phyloP scores from a whole-genome alignment of 2,329 filamentous ascomycete species.

The Fusarium vanettenii region DNA sequence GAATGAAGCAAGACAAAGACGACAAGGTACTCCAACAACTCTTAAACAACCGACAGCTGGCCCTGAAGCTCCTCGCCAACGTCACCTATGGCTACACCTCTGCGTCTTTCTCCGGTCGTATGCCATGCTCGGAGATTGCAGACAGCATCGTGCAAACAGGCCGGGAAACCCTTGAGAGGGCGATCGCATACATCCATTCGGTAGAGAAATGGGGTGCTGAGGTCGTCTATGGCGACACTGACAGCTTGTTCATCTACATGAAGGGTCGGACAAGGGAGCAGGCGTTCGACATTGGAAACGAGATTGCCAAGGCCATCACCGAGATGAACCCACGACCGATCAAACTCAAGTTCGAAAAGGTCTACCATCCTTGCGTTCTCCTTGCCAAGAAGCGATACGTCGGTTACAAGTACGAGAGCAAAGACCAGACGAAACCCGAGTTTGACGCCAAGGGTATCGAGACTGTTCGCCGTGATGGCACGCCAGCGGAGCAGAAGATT shows the following conservation, averaged over 20 bases:
- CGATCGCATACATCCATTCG: constrained; percentile 92
- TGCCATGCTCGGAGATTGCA: constrained; percentile 98
- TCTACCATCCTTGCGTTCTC: constrained; percentile 94
- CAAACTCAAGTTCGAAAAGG: constrained; percentile 98
- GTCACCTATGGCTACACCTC: constrained; percentile 99
- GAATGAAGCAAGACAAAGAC: constrained; percentile 93
- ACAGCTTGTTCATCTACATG: constrained; percentile 91
- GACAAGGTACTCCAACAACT: constrained; percentile 87
- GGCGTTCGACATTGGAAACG: constrained; percentile 91
- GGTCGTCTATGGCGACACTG: constrained; percentile 97
- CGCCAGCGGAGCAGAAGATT: constrained; percentile 95
- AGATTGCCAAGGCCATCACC: constrained; percentile 89
- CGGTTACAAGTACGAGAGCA: constrained; percentile 93
- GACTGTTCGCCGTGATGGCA: constrained; percentile 94
- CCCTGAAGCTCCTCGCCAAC: constrained; percentile 96
- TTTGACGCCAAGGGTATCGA: constrained; percentile 99
- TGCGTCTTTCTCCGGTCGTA: constrained; percentile 93
- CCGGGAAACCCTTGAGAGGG: constrained; percentile 92
- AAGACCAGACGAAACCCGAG: constrained; percentile 79
- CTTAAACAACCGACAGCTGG: constrained; percentile 92
- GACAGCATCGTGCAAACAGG: constrained; percentile 98
- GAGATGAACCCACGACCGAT: constrained; percentile 90
- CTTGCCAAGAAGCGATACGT: constrained; percentile 98
- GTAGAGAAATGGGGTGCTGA: constrained; percentile 90
- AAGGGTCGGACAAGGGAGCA: constrained; percentile 88